phyloP scores from a whole-genome alignment of 192 early-diverging fungal genomes.

The Ramicandelaber brevisporus region DNA sequence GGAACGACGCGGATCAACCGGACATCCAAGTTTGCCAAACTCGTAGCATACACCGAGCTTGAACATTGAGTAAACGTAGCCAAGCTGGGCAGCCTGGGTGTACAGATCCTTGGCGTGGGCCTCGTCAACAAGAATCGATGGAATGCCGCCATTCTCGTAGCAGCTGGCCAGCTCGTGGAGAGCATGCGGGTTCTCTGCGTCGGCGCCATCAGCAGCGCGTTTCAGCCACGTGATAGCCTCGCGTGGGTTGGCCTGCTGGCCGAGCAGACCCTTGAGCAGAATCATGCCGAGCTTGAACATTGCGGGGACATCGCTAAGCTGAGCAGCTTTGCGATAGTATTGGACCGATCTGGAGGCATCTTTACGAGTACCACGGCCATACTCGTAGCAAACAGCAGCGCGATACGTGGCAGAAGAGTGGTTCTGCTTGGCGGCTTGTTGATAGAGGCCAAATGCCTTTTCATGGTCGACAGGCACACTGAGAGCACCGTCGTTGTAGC shows the following conservation, averaged over 20 bases:
- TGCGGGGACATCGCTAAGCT: constrained; percentile 67
- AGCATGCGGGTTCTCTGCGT: constrained; percentile 73
- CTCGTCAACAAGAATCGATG: constrained; percentile 49
- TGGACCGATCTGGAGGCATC: constrained; percentile 59
- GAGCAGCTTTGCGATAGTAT: constrained; percentile 82
- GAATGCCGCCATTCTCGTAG: constrained; percentile 51
- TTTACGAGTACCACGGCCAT: constrained; percentile 74
- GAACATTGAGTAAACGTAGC: constrained; percentile 82
- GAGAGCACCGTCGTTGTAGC: constrained; percentile 62
- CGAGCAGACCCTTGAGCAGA: constrained; percentile 58
- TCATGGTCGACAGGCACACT: constrained; percentile 58
- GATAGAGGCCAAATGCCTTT: constrained; percentile 72
- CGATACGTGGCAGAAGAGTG: constrained; percentile 84
- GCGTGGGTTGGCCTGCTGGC: constrained; percentile 45
- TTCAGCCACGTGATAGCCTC: constrained; percentile 92
- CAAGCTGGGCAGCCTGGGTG: constrained; percentile 73
- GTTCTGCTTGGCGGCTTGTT: constrained; percentile 76
- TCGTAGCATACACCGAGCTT: constrained; percentile 82
- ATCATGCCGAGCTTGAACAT: constrained; percentile 97
- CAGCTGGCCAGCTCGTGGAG: constrained; percentile 77
- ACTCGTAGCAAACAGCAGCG: constrained; percentile 87
- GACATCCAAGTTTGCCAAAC: constrained; percentile 71
- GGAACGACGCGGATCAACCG: constrained; percentile 62
- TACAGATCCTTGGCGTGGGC: constrained; percentile 77
- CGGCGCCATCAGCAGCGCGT: constrained; percentile 69